phyloP scores from a whole-genome alignment of 73 alveolate genomes.

The Uronychia setigera region DNA sequence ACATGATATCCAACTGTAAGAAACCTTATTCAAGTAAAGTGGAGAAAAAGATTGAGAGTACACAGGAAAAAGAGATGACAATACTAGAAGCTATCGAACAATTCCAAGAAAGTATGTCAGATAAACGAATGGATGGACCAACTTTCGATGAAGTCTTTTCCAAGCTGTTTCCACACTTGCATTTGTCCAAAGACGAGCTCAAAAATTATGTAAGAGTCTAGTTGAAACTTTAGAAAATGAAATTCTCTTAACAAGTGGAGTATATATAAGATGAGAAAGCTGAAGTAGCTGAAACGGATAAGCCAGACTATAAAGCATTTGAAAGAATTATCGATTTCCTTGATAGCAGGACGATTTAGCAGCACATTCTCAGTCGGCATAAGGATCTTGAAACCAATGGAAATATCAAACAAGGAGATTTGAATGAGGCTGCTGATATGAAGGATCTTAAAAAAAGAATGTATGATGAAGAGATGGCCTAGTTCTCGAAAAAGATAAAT shows the following conservation, averaged over 20 bases:
- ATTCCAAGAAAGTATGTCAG: neutral
- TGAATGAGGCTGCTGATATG: neutral
- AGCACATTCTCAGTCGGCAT: neutral
- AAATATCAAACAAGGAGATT: neutral
- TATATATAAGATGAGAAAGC: neutral
- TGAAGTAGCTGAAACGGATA: neutral
- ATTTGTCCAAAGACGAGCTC: neutral
- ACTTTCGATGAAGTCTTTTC: neutral
- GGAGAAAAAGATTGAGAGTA: neutral
- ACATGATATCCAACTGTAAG: neutral
- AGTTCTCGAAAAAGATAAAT: neutral
- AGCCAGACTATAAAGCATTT: neutral
- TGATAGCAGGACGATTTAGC: neutral
- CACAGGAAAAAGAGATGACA: neutral
- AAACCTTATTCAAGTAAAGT: neutral
- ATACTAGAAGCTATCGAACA: neutral
- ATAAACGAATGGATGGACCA: neutral
- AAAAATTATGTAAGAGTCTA: neutral
- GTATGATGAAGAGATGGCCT: neutral
- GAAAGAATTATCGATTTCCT: neutral
- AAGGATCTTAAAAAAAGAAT: neutral
- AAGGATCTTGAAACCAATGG: neutral
- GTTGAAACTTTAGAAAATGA: neutral
- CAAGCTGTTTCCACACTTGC: neutral
- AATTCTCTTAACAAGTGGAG: neutral